A percentile compares a stretch with the other conserved stretches of the same genome.
Evolutionary conservation across 805 yeast genomes (phyloP).

Genomic region (Yarrowia sp.): DNA sequence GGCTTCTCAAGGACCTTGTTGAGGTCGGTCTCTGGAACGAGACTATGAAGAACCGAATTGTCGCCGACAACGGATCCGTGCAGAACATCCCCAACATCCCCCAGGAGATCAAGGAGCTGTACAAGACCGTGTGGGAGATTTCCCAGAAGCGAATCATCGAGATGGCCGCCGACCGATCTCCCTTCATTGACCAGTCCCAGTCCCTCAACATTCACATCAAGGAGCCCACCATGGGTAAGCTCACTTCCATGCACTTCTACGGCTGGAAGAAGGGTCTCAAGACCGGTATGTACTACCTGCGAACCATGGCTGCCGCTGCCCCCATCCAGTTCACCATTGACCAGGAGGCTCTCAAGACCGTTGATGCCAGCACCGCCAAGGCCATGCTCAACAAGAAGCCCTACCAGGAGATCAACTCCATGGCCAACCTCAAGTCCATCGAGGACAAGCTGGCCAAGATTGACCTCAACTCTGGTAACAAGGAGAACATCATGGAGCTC

Average conservation of each 20-base stretch:
- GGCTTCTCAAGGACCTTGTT: slow-evolving; percentile 75
- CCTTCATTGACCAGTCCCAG: slow-evolving; percentile 84
- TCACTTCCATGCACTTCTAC: slow-evolving; percentile 97
- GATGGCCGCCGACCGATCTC: slow-evolving; percentile 77
- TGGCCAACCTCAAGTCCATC: slow-evolving; percentile 5
- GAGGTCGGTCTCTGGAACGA: slow-evolving; percentile 82
- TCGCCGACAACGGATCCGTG: slow-evolving; percentile 80
- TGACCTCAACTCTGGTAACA: background rate
- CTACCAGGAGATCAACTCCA: slow-evolving; percentile 21
- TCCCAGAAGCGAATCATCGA: slow-evolving; percentile 82
- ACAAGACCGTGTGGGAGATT: slow-evolving; percentile 96
- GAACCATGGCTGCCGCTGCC: slow-evolving; percentile 96
- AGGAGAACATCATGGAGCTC: slow-evolving; percentile 21
- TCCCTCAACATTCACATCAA: slow-evolving; percentile 83
- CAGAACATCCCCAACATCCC: slow-evolving; percentile 76
- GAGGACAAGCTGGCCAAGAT: slow-evolving; percentile 19
- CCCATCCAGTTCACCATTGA: slow-evolving; percentile 91
- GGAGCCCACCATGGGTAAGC: slow-evolving; percentile 92
- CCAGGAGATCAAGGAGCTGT: slow-evolving; percentile 66
- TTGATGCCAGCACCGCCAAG: slow-evolving; percentile 26
- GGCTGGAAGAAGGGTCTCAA: slow-evolving; percentile 98
- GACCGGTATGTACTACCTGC: slow-evolving; percentile 97
- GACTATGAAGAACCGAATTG: slow-evolving; percentile 71
- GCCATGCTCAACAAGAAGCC: slow-evolving; percentile 28
- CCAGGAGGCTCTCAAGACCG: slow-evolving; percentile 44